Base-by-base conservation (phyloP, 768 basidiomycete species). In the Collybia sordida region DNA sequence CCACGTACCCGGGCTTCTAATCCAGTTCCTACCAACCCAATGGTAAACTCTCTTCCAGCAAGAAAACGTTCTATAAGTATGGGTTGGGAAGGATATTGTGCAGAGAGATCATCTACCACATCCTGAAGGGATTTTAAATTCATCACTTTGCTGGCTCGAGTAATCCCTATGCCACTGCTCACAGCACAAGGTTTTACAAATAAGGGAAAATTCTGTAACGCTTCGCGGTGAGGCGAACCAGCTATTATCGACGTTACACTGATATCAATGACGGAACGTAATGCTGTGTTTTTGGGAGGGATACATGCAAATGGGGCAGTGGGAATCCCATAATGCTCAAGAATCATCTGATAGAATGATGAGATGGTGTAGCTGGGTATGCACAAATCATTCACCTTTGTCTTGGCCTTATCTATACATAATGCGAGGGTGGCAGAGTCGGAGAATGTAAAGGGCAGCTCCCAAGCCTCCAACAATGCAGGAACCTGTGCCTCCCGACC, bases 391-490 rank as follows among this genome's bases (percentile, higher is more conserved):
- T 37, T 40, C 11, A 60, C 63, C 58, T 62, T 65, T 2, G 60
- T 59, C 48, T 60, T 65, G 1, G 57, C 61, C 28, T 65, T 65
- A 31, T 65, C 64, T n/a, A 61, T 43, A 38, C 62, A 65, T 35
- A 65, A 38, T 8, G 58, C 54, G 15, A 63, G 22, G 3, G 60
- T 63, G 3, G 62, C 54, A 2, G 59, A 58, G 45, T 65, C 64
- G 2, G 62, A 61, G 23, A 63, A 56, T 11, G 62, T 63, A 53
- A 59, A 61, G 19, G 55, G 55, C 28, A 63, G 57, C 6, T 47
- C 53, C 50, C 56, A 61, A 1, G 58, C 59, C 40, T 64, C 61
- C 9, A 65, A 50, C 22, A 65, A 52, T 6, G 60, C 56, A 5
- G 64, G 61, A 15, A 61, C 62, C 25, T 65, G 64, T 1, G 57